Evolutionary conservation across 164 flowering plant genomes (phyloP).

Genomic region (Liriodendron chinense): DNA sequence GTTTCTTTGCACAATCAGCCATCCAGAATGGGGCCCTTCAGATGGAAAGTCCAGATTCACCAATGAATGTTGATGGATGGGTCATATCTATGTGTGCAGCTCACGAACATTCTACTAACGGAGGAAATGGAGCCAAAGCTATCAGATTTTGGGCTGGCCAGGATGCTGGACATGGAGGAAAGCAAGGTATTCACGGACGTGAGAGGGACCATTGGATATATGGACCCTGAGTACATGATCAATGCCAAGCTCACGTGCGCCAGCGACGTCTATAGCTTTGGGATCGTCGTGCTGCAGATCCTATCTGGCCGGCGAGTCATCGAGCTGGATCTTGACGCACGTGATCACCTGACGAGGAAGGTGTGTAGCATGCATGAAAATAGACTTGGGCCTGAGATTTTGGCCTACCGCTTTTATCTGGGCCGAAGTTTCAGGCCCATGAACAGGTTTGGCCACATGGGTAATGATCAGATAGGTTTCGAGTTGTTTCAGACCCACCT

Average conservation of each 20-base stretch:
- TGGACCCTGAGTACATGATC: constrained; percentile 83
- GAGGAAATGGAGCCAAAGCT: constrained; percentile 63
- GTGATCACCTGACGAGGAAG: constrained; percentile 62
- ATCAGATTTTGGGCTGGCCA: constrained; percentile 81
- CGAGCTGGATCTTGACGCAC: constrained; percentile 59
- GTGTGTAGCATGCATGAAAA: constrained; percentile 16
- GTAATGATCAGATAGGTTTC: too few relatives aligned
- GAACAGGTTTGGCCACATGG: too few relatives aligned
- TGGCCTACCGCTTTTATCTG: too few relatives aligned
- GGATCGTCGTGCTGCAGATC: constrained; percentile 60
- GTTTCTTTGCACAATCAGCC: too few relatives aligned
- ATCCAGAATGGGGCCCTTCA: too few relatives aligned
- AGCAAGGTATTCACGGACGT: constrained; percentile 76
- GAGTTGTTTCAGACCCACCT: too few relatives aligned
- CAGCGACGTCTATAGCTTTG: constrained; percentile 72
- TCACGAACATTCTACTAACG: constrained; percentile 68
- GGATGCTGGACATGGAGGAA: constrained; percentile 66
- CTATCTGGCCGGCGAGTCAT: constrained; percentile 69
- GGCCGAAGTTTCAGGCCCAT: too few relatives aligned
- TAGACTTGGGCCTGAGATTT: too few relatives aligned
- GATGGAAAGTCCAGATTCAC: not conserved
- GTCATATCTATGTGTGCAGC: constrained; percentile 29
- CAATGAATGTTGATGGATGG: not conserved
- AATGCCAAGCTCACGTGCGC: constrained; percentile 74
- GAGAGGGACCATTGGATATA: constrained; percentile 73